Base-by-base conservation (phyloP, 1,284 basidiomycete genomes). In the Cutaneotrichosporon mucoides region DNA sequence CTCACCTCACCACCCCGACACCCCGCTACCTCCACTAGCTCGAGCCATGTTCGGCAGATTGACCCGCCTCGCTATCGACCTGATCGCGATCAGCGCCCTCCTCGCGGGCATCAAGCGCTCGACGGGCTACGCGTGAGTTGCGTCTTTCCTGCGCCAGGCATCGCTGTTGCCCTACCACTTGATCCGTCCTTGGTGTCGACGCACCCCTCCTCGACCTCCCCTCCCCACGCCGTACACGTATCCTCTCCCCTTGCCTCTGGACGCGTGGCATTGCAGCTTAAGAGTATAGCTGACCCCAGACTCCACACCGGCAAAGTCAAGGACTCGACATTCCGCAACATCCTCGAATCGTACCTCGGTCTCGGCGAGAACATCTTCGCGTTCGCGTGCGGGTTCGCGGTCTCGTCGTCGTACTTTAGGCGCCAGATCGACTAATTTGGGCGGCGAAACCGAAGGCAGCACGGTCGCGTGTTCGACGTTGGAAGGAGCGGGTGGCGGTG, bases 361-460 rank as follows among this genome's bases (percentile, higher is more conserved):
- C 79, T 94, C 34, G 94, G 94, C 59, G 94, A 98, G 77, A 88
- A 87, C 12, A 79, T 96, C 44, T 98, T 95, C 76, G 89, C 89
- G 83, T 89, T 64, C 76, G 79, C 88, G 40, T 88, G 90, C 73
- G 86, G 84, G 10, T 86, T 85, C 1, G 89, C 85, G n/a, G 88
- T 94, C 57, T 92, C 87, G 73, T 91, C 86, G 71, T 68, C 79
- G n/a, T 93, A 90, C 74, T 94, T 79, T 49, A 43, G 47, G 11
- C 43, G 61, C 2, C 43, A 61, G 49, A 43, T 62, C 24, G 60
- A 65, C 45, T 51, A 62, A 24, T 24, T 24, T 24, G 24, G 24
- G 24, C 24, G 24, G 24, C 24, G 24, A 24, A 24, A 24, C 24
- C 24, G 24, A 24, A 24, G 24, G 24, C 24, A 24, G 16, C 16